Conservation (phyloP, 129 eudicot genomes). For the Flaveria trinervia region DNA sequence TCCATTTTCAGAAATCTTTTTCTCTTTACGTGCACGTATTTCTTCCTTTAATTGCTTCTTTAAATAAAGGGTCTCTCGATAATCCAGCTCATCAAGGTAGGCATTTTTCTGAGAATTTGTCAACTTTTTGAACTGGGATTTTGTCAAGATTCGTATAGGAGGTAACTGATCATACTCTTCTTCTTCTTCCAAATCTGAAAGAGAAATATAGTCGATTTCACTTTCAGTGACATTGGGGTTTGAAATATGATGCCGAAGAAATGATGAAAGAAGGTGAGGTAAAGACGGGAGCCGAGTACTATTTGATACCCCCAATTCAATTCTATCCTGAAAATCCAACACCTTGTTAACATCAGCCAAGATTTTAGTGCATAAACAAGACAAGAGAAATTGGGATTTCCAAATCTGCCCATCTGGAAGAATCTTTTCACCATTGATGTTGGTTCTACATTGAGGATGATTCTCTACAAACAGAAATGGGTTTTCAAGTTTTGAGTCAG, state of each 20-base stretch:
- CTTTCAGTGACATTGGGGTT: slow-evolving; percentile 44
- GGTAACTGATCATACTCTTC: slow-evolving; percentile 94
- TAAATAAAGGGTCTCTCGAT: slow-evolving; percentile 84
- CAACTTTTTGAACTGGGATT: slow-evolving; percentile 71
- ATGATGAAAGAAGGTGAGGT: slow-evolving; percentile 89
- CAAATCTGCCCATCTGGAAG: slow-evolving; percentile 93
- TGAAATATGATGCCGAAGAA: slow-evolving; percentile 62
- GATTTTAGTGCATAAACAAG: slow-evolving; percentile 83
- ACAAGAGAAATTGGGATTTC: slow-evolving; percentile 68
- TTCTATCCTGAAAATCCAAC: slow-evolving; percentile 61
- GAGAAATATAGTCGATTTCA: slow-evolving; percentile 42
- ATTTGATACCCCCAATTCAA: slow-evolving; percentile 59
- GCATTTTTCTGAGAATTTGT: slow-evolving; percentile 63
- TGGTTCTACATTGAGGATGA: slow-evolving; percentile 67
- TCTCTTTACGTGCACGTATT: slow-evolving; percentile 41
- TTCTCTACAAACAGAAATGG: slow-evolving; percentile 88
- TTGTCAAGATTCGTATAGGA: slow-evolving; percentile 81
- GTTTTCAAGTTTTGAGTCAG: slow-evolving; percentile 78
- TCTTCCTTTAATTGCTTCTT: slow-evolving; percentile 83
- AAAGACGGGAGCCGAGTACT: slow-evolving; percentile 63
- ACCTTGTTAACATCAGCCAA: slow-evolving; percentile 75
- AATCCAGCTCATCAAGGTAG: slow-evolving; percentile 96
- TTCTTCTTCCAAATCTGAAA: slow-evolving; percentile 64
- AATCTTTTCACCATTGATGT: slow-evolving; percentile 64
- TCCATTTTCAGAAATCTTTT: slow-evolving; percentile 26